phyloP scores from a whole-genome alignment of 345 rosid species.

The Lumnitzera littorea region DNA sequence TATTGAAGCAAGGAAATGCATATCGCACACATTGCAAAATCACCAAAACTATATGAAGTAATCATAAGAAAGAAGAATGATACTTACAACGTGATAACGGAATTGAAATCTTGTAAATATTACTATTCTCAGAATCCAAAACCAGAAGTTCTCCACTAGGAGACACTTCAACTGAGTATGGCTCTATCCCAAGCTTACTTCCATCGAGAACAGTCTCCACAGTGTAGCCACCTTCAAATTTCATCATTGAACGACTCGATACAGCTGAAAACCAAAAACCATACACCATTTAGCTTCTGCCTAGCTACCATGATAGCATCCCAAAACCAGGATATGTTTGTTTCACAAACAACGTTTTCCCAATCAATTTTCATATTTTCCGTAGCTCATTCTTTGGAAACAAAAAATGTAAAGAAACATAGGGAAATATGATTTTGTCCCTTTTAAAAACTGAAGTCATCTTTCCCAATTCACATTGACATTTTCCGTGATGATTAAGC shows the following conservation, averaged over 20 bases:
- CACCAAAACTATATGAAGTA: too few species aligned
- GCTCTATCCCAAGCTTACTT: constrained; percentile 86
- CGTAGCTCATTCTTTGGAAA: too few species aligned
- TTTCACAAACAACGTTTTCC: too few species aligned
- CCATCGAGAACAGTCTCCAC: constrained; percentile 99
- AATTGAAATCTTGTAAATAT: constrained; percentile 74
- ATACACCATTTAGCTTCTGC: not conserved
- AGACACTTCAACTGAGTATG: constrained; percentile 62
- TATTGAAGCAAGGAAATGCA: not conserved
- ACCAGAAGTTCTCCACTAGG: constrained; percentile 78
- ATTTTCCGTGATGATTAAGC: too few species aligned
- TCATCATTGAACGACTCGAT: constrained; percentile 84
- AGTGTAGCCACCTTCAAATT: constrained; percentile 83
- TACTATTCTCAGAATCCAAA: constrained; percentile 80
- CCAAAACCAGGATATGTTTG: too few species aligned
- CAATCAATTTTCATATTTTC: too few species aligned
- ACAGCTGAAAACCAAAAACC: constrained; percentile 37
- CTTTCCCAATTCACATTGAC: too few species aligned
- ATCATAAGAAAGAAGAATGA: constrained; percentile 1
- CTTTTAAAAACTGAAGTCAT: too few species aligned
- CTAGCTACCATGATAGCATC: too few species aligned
- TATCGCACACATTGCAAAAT: not conserved
- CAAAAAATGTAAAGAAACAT: too few species aligned
- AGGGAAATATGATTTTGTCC: too few species aligned
- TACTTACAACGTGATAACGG: constrained; percentile 78